These are phyloP conservation scores for Blastocladiella emersonii DNA, from an alignment of 371 early-diverging fungal species.

Conservation along the genomic window DNA sequence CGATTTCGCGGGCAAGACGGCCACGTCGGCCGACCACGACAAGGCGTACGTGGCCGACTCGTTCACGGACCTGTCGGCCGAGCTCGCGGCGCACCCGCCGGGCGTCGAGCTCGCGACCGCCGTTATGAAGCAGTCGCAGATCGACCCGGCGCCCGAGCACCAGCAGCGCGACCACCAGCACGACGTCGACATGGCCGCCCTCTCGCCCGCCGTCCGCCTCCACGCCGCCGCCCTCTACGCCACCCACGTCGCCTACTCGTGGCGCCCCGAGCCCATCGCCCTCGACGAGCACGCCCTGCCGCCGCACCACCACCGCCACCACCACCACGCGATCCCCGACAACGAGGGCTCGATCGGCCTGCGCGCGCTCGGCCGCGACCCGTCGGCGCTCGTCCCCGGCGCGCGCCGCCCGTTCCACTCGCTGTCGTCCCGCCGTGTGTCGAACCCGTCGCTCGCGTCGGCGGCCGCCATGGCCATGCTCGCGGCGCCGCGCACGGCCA, in stretches of 20 bases:
- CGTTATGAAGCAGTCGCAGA: background rate
- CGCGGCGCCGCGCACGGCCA: no score
- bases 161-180: no score
- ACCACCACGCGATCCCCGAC: background rate
- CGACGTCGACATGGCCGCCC: background rate
- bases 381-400: background rate
- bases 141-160: no score
- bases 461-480: no score
- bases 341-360: background rate
- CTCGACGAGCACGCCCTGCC: background rate
- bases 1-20: background rate
- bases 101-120: background rate
- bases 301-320: background rate
- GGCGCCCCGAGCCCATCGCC: background rate
- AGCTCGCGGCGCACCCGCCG: background rate
- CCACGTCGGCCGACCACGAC: background rate
- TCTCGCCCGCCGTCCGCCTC: background rate
- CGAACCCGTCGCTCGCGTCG: no score
- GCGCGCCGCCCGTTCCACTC: background rate
- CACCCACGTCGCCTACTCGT: background rate
- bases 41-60: background rate
- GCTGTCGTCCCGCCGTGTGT: no score
- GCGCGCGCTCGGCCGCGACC: background rate
- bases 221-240: background rate
- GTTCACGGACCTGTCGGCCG: background rate